phyloP scores from a whole-genome alignment of 108 stramenopile genomes.

The Parietichytrium sp. region DNA sequence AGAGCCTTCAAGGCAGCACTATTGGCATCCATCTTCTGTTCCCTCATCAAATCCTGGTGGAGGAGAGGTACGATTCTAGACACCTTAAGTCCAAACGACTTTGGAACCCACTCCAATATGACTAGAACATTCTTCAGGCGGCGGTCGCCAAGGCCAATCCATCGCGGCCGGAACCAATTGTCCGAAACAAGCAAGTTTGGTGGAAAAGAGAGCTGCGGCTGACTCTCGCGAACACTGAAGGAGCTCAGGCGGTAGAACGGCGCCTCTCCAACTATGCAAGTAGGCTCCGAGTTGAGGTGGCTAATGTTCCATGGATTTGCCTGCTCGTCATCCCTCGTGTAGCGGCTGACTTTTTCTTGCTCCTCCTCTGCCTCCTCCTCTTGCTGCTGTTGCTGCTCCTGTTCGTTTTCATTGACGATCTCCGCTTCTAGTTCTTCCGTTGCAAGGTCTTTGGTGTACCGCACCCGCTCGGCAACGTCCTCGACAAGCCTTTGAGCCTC shows the following conservation, averaged over 20 bases:
- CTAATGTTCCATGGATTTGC: slow-evolving; percentile 37
- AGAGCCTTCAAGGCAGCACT: background rate
- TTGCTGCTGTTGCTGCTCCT: slow-evolving; percentile 44
- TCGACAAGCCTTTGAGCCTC: background rate
- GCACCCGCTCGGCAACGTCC: background rate
- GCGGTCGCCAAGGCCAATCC: slow-evolving; percentile 40
- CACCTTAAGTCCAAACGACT: background rate
- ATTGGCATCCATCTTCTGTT: background rate
- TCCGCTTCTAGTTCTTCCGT: slow-evolving; percentile 40
- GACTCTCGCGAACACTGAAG: slow-evolving; percentile 39
- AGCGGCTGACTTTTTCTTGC: slow-evolving; percentile 34
- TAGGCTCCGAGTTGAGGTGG: background rate
- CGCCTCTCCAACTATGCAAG: background rate
- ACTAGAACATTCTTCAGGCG: slow-evolving; percentile 45
- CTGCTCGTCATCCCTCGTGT: slow-evolving; percentile 46
- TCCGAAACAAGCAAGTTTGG: background rate
- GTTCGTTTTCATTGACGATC: slow-evolving; percentile 43
- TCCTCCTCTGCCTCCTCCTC: slow-evolving; percentile 42
- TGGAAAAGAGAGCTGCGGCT: slow-evolving; percentile 38
- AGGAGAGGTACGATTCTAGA: background rate
- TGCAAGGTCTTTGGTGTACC: slow-evolving; percentile 10
- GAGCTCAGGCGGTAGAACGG: slow-evolving; percentile 42
- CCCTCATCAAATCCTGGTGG: background rate
- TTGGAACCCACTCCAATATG: slow-evolving; percentile 41
- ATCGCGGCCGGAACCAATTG: slow-evolving; percentile 40